A percentile compares a stretch with the other conserved stretches of the same genome.
These are phyloP conservation scores for Durio zibethinus DNA, from an alignment of 345 rosid genomes.

Conservation along the genomic window DNA sequence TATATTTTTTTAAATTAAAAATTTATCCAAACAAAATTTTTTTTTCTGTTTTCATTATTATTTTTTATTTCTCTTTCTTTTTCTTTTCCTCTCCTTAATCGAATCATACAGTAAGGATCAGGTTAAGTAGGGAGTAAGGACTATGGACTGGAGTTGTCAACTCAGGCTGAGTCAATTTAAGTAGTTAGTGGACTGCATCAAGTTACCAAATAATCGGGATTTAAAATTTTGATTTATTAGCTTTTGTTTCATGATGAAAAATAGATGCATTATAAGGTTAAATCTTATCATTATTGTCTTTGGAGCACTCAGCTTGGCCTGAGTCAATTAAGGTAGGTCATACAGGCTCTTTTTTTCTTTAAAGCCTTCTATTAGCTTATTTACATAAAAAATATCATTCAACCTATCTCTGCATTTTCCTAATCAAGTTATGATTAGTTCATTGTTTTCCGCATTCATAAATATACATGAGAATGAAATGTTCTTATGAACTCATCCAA, in stretches of 20 bases:
- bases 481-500: background rate
- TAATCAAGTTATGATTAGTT: background rate
- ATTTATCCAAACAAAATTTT: too few species aligned
- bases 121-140: background rate
- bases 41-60: too few species aligned
- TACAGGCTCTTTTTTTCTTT: background rate
- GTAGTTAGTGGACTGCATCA: background rate
- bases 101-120: too few species aligned
- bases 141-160: background rate
- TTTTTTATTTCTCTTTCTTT: too few species aligned
- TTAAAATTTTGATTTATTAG: background rate
- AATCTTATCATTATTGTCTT: background rate
- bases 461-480: background rate
- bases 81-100: too few species aligned
- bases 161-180: background rate
- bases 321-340: background rate
- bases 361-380: background rate
- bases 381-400: background rate
- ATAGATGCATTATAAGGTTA: background rate
- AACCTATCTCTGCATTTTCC: background rate
- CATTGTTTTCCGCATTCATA: background rate
- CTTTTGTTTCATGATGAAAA: conserved; percentile 4
- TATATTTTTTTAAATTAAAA: too few species aligned
- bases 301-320: background rate
- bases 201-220: background rate